Conservation (phyloP, 352 stramenopile species). For the Globisporangium emineosum region DNA sequence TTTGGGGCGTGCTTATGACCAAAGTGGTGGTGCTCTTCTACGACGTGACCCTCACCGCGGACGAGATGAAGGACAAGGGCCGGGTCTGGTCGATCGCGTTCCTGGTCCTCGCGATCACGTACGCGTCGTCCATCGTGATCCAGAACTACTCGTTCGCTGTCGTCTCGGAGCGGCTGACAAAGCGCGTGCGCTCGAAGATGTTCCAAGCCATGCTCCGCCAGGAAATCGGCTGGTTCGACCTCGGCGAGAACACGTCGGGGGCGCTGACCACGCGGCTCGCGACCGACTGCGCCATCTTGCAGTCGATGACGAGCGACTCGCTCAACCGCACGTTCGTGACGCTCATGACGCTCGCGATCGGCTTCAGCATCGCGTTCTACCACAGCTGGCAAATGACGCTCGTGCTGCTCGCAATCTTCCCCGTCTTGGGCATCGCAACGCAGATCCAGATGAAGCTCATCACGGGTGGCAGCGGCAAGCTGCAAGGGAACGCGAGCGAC, state of each 20-base stretch:
- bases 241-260: conserved; percentile 48
- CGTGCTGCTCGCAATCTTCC: conserved; percentile 25
- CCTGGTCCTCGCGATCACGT: conserved; percentile 34
- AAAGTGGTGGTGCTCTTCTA: conserved; percentile 54
- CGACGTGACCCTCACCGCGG: conserved; percentile 26
- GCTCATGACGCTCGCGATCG: conserved; percentile 44
- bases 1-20: conserved; percentile 41
- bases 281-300: conserved; percentile 68
- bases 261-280: conserved; percentile 57
- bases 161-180: conserved; percentile 39
- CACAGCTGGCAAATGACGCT: conserved; percentile 61
- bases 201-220: conserved; percentile 65
- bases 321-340: conserved; percentile 51
- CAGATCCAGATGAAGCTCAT: conserved; percentile 38
- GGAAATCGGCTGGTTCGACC: conserved; percentile 76
- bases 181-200: conserved; percentile 32
- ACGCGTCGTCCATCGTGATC: conserved; percentile 30
- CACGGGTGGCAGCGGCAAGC: conserved; percentile 25
- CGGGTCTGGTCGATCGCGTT: conserved; percentile 29
- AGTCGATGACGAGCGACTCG: conserved; percentile 67
- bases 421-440: conserved; percentile 24
- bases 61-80: conserved; percentile 38
- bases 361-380: conserved; percentile 41
- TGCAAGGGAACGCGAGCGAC: conserved; percentile 39
- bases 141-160: conserved; percentile 58